Evolutionary conservation across 352 stramenopile genomes (phyloP).

Genomic region (Elongisporangium undulatum): DNA sequence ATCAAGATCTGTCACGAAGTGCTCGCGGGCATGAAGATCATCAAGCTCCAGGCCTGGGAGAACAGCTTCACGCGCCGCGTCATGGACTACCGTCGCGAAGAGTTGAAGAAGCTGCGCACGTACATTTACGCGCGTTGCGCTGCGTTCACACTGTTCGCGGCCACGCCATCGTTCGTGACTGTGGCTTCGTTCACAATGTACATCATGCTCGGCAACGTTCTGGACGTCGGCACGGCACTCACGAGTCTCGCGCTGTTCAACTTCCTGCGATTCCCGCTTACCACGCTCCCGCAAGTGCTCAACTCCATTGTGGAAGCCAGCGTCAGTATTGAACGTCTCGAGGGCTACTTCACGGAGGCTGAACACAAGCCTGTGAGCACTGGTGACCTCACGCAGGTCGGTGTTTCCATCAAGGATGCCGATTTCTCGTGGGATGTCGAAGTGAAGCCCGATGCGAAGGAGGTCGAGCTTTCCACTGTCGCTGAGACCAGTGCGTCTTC

Average conservation of each 20-base stretch:
- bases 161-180: conserved; percentile 44
- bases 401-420: conserved; percentile 31
- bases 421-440: conserved; percentile 55
- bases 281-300: conserved; percentile 95
- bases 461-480: conserved; percentile 6
- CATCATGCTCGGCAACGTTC: conserved; percentile 45
- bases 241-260: conserved; percentile 90
- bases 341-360: conserved; percentile 48
- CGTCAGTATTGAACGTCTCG: conserved; percentile 58
- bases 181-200: conserved; percentile 49
- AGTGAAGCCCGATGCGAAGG: too few relatives aligned
- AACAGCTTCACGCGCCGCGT: conserved; percentile 65
- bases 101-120: conserved; percentile 73
- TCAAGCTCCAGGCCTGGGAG: conserved; percentile 98
- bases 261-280: conserved; percentile 96
- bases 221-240: conserved; percentile 48
- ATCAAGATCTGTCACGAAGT: conserved; percentile 96
- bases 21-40: conserved; percentile 92
- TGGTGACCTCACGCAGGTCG: conserved; percentile 64
- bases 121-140: conserved; percentile 40
- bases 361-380: conserved; percentile 62
- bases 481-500: conserved; percentile 19
- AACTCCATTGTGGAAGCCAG: conserved; percentile 92
- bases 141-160: conserved; percentile 49
- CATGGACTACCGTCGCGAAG: conserved; percentile 49